These are phyloP conservation scores for Saccharomycopsis fibuligera DNA, from an alignment of 805 yeast genomes.

Conservation along the genomic window DNA sequence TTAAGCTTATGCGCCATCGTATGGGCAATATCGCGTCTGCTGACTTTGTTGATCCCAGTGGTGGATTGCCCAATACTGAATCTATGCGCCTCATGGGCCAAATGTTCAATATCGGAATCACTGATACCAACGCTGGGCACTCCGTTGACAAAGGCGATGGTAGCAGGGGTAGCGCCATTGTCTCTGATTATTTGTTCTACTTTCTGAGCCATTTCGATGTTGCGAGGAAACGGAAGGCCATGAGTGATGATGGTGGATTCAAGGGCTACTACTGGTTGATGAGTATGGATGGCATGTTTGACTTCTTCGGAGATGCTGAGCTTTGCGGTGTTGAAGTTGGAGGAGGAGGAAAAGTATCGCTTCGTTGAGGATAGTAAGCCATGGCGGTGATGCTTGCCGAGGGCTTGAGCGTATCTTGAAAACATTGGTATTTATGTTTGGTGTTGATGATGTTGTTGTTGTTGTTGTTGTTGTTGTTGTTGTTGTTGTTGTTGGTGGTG, in stretches of 20 bases:
- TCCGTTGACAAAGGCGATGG: constrained; percentile 74
- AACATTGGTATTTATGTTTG: too few species aligned
- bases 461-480: too few species aligned
- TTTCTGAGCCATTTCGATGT: constrained; percentile 60
- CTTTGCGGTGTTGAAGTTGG: too few species aligned
- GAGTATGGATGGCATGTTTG: constrained; percentile 48
- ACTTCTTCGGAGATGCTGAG: constrained; percentile 44
- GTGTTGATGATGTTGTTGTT: too few species aligned
- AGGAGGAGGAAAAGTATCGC: too few species aligned
- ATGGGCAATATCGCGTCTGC: constrained; percentile 73
- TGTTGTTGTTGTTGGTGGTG: too few species aligned
- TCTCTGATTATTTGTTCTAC: constrained; percentile 59
- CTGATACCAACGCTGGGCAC: constrained; percentile 62
- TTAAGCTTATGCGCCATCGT: constrained; percentile 55
- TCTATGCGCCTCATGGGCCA: constrained; percentile 36
- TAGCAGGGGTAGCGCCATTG: constrained; percentile 75
- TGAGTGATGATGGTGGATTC: constrained; percentile 88
- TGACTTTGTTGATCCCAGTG: constrained; percentile 45
- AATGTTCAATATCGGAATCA: constrained; percentile 38
- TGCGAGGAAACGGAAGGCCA: constrained; percentile 79
- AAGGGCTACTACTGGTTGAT: constrained; percentile 68
- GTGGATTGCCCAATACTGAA: too few species aligned
- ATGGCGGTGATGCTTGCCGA: too few species aligned
- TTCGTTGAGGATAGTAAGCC: too few species aligned
- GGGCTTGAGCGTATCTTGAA: too few species aligned